Evolutionary conservation across 2,329 filamentous ascomycete genomes (phyloP), one percentile per base, ranked within the genome.

Genomic region (Penicillium sp.): DNA sequence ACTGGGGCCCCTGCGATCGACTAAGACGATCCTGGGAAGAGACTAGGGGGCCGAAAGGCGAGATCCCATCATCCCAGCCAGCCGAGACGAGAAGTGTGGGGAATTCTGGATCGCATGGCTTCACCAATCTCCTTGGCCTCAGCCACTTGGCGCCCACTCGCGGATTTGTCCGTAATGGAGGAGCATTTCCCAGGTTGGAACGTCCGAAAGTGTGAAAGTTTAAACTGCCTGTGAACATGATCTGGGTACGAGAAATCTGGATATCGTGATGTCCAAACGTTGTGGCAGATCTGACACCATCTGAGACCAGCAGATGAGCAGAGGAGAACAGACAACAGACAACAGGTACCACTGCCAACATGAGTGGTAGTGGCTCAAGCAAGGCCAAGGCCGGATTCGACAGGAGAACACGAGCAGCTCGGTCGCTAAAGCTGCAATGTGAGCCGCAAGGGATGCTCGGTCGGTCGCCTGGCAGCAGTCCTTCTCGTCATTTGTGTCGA

Each of bases 31-130:
- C 56, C 56, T 51, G 51, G 59, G 50, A 54, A 60, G 59, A n/a
- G 56, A 16, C 18, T n/a, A 43, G 19, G 58, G 62, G 59, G 46
- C 57, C 50, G 33, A 60, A 60, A 56, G 55, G 58, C 54, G 62
- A 54, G 57, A 65, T 66, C 58, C 61, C 59, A 67, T 61, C 63
- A 65, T 65, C 58, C 61, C 59, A 67, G 63, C 63, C 63, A 65
- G 64, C 65, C 64, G 56, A 65, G 57, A 59, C 54, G 59, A 65
- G 58, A 60, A 60, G 37, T 66, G 64, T 67, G 66, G 66, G 64
- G 66, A 64, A 58, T 62, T 56, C 58, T 54, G 56, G 55, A 62
- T 61, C 61, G 60, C 54, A 66, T 64, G 62, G 60, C 60, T 58
- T 56, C 27, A 13, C 24, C 24, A 35, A 54, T 60, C 64, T 50